Base-by-base conservation (phyloP, 257 asterid genomes). In the Solanum paucissectum region DNA sequence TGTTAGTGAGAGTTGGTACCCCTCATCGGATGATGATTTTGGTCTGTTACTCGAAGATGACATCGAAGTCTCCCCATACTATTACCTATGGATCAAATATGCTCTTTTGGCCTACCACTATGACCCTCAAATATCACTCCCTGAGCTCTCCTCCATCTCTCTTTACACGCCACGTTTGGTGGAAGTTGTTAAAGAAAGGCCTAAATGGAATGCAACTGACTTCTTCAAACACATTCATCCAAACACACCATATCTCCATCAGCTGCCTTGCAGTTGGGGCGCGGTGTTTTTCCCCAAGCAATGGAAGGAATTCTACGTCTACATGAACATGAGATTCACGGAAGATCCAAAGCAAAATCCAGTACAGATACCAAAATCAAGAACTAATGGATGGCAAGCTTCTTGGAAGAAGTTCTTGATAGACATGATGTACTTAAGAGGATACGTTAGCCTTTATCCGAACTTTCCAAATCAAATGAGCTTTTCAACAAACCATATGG, bases 311-410 rank as follows among this genome's bases (percentile, higher is more conserved):
- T 97, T 97, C 85, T 97, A 97, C 32, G 98, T 94, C 1, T 97
- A 97, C 94, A 97, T 97, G 99, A 94, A 94, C 98, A 95, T 88
- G 95, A 92, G 99, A 79, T 97, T 94, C 91, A 96, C 99, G 0
- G 94, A 93, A 87, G 94, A 97, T 13, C 93, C 99, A 1, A 96
- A 97, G 90, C 88, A 94, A 38, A 97, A 96, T 52, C 99, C 99
- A 0, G 99, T 97, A 72, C 99, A 97, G 46, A 97, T 97, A 40
- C 98, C 99, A 0, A 95, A 95, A 33, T 97, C 99, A 42, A 93
- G 99, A 88, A 97, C 99, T 5, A 97, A 95, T 18, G 99, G 99
- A 0, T 97, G 99, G 99, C 99, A 97, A 71, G 99, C 99, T 5
- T 97, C 99, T 0, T 96, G 99, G 99, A 97, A 96, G 94, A 97